Percentiles rank a stretch among this genome's conserved stretches.
These are phyloP conservation scores for Pseudogymnoascus sp. DNA, from an alignment of 2,329 filamentous ascomycete species.

Conservation along the genomic window DNA sequence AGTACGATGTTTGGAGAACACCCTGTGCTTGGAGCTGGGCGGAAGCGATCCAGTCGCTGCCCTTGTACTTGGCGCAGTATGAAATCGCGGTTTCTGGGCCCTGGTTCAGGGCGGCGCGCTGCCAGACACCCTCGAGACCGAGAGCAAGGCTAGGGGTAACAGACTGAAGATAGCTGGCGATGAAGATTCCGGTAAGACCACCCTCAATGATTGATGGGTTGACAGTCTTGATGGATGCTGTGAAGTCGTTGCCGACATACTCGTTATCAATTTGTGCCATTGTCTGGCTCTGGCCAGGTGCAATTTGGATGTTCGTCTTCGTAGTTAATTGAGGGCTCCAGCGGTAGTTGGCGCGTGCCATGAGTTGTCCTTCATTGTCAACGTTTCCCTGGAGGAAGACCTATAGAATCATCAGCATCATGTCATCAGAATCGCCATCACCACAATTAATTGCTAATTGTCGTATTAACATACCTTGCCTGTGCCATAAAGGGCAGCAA, in stretches of 20 bases:
- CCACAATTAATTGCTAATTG: not conserved
- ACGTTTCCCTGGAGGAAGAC: constrained; percentile 92
- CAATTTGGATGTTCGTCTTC: constrained; percentile 81
- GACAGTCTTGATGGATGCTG: constrained; percentile 81
- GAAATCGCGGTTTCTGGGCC: constrained; percentile 86
- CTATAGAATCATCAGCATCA: constrained; percentile 38
- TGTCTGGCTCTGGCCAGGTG: constrained; percentile 66
- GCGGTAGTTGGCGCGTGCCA: constrained; percentile 85
- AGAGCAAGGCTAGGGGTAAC: constrained; percentile 79
- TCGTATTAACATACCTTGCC: constrained; percentile 60
- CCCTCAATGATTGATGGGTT: constrained; percentile 94
- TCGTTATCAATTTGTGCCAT: constrained; percentile 94
- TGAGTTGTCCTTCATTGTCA: constrained; percentile 84
- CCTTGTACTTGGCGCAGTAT: constrained; percentile 87
- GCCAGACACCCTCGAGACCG: constrained; percentile 89
- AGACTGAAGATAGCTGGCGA: constrained; percentile 91
- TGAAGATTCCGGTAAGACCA: constrained; percentile 86
- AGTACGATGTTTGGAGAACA: constrained; percentile 84
- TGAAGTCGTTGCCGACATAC: constrained; percentile 89
- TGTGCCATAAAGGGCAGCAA: constrained; percentile 87
- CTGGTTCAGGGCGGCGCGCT: constrained; percentile 72
- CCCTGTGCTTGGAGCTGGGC: constrained; percentile 76
- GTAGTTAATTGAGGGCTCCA: constrained; percentile 73
- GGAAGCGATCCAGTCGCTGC: constrained; percentile 84
- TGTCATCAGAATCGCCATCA: not conserved